Percentiles rank a stretch among this genome's conserved stretches.
Conservation (phyloP, 257 asterid genomes). For the Przewalskia tangutica region DNA sequence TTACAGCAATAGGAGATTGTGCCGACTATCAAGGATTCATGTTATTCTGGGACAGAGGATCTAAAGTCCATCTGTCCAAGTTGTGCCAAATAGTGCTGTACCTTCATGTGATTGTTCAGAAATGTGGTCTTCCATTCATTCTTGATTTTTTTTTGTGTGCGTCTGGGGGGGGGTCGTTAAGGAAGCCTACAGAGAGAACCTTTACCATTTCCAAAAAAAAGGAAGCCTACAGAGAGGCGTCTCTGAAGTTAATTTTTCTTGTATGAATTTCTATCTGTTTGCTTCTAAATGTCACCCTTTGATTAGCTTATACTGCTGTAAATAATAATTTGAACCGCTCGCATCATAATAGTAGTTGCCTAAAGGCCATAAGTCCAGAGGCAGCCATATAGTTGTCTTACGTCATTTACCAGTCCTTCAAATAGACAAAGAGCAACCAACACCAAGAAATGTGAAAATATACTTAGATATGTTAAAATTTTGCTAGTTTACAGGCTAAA, state of each 20-base stretch:
- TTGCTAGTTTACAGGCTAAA: constrained; percentile 1
- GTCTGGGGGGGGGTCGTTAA: neutral
- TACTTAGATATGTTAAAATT: neutral
- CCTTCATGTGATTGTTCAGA: neutral
- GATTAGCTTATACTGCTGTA: neutral
- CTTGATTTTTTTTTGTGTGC: neutral
- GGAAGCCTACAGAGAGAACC: neutral
- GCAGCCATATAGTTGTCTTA: neutral
- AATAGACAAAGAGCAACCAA: neutral
- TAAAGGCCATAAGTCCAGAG: constrained; percentile 1
- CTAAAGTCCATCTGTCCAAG: neutral
- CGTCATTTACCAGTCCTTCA: neutral
- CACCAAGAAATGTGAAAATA: neutral
- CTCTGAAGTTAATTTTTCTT: neutral
- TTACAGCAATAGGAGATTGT: neutral
- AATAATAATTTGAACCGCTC: neutral
- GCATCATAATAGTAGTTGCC: constrained; percentile 2
- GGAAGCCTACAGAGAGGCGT: neutral
- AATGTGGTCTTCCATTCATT: neutral
- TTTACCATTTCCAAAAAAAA: too few relatives aligned
- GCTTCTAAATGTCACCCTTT: neutral
- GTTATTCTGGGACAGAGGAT: neutral
- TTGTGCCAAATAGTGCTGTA: neutral
- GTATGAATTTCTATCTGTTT: neutral
- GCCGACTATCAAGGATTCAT: neutral